Evolutionary conservation across 1,284 basidiomycete genomes (phyloP).

Genomic region (Somion occarium): DNA sequence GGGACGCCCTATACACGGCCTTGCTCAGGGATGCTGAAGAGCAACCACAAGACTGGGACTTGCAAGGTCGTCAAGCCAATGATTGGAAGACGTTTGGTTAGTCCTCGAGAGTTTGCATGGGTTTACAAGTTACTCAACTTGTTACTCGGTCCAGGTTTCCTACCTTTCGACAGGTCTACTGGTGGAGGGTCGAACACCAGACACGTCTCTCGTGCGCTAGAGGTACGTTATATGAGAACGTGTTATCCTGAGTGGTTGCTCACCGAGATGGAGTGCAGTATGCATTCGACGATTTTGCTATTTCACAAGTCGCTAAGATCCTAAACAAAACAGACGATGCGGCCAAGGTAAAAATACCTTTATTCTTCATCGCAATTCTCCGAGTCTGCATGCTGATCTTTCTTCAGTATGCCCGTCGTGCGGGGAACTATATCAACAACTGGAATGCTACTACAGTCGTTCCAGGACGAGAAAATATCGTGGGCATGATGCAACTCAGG

Average conservation of each 20-base stretch:
- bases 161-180: slow-evolving; percentile 47
- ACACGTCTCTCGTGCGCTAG: slow-evolving; percentile 55
- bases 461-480: slow-evolving; percentile 36
- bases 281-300: slow-evolving; percentile 58
- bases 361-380: slow-evolving; percentile 4
- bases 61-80: slow-evolving; percentile 55
- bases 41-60: slow-evolving; percentile 56
- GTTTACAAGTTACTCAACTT: background rate
- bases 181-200: slow-evolving; percentile 54
- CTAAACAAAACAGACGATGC: slow-evolving; percentile 44
- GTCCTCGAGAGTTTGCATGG: background rate
- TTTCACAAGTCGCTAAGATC: slow-evolving; percentile 55
- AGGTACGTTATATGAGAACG: slow-evolving; percentile 31
- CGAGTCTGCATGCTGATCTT: background rate
- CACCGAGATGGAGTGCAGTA: slow-evolving; percentile 35
- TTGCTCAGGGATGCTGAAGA: slow-evolving; percentile 56
- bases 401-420: slow-evolving; percentile 45
- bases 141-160: slow-evolving; percentile 42
- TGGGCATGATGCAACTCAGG: slow-evolving; percentile 49
- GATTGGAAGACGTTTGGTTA: slow-evolving; percentile 47
- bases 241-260: background rate
- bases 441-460: slow-evolving; percentile 54
- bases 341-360: slow-evolving; percentile 34
- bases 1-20: slow-evolving; percentile 44
- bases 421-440: slow-evolving; percentile 53